phyloP scores from a whole-genome alignment of 192 early-diverging fungal genomes.

The Coemansia sp. region DNA sequence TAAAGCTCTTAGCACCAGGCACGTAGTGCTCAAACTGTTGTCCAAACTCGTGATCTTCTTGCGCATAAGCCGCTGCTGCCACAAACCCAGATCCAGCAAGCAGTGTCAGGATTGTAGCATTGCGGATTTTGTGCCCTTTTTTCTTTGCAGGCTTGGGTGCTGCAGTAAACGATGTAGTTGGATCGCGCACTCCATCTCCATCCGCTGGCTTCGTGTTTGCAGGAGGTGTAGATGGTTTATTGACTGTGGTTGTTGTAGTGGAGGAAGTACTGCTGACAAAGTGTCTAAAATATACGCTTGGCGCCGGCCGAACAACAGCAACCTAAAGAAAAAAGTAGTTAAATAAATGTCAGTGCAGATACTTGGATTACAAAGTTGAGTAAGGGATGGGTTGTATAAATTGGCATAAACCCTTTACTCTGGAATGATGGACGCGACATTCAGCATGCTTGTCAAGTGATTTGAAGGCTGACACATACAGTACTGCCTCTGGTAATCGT shows the following conservation, averaged over 20 bases:
- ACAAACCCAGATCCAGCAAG: conserved; percentile 43
- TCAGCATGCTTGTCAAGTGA: background rate
- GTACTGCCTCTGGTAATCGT: background rate
- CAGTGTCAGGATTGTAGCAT: conserved; percentile 29
- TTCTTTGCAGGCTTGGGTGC: conserved; percentile 40
- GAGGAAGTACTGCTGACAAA: background rate
- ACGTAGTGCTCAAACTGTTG: conserved; percentile 60
- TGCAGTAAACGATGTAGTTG: conserved; percentile 21
- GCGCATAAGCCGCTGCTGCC: conserved; percentile 42
- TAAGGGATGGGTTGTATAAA: background rate
- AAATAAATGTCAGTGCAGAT: too few species aligned
- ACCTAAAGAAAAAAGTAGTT: background rate
- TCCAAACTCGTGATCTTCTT: conserved; percentile 57
- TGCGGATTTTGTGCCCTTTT: conserved; percentile 49
- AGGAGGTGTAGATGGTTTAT: background rate
- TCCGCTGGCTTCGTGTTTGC: conserved; percentile 9
- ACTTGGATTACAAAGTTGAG: too few species aligned
- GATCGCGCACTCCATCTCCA: conserved; percentile 25
- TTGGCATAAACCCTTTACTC: background rate
- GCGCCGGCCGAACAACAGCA: background rate
- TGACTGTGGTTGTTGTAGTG: conserved; percentile 2
- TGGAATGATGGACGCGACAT: background rate
- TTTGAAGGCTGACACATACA: conserved; percentile 14
- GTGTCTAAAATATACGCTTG: background rate
- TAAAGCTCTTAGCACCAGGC: conserved; percentile 58